Base-by-base conservation (phyloP, 2,329 filamentous ascomycete species). In the Teratosphaeria nubilosa region DNA sequence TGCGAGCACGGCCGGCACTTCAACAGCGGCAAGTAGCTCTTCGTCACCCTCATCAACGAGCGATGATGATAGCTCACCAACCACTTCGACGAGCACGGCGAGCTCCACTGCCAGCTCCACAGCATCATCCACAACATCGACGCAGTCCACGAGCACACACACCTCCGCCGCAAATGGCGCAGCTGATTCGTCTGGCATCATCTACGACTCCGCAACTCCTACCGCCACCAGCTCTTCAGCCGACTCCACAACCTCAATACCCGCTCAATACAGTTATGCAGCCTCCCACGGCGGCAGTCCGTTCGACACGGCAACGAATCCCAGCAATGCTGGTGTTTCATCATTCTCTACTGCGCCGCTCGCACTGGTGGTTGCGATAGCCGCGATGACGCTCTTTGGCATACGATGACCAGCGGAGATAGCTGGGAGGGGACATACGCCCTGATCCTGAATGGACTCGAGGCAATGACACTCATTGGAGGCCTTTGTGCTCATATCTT, bases 281-380 rank as follows among this genome's bases (percentile, higher is more conserved):
- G 58, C 60, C 20, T 74, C 71, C 13, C 75, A 75, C 22, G 75
- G 75, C 16, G 76, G 76, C n/a, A 76, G 73, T 56, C 76, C 76
- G 5, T 78, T 78, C 59, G 75, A 77, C 60, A 66, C 60, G 27
- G 45, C 59, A 5, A 16, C 14, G 11, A 53, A 53, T n/a, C 7
- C 25, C 48, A 52, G 32, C 30, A 27, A 37, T 20, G 32, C 30
- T 31, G 32, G 20, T 9, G 24, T 50, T 5, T 32, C 22, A 30
- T 30, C 30, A 27, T 53, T 24, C 51, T 56, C 37, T 48, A 61
- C 62, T 5, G 56, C 56, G 13, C 58, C 62, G 20, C 9, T 54
- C 6, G 45, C 54, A 6, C 51, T 55, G 5, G 45, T 58, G 7
- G 54, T 58, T 22, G 52, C 62, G n/a, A 48, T 61, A 1, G 10